These are phyloP conservation scores for Potentilla sterilis DNA, from an alignment of 306 rosid genomes.

Conservation along the genomic window DNA sequence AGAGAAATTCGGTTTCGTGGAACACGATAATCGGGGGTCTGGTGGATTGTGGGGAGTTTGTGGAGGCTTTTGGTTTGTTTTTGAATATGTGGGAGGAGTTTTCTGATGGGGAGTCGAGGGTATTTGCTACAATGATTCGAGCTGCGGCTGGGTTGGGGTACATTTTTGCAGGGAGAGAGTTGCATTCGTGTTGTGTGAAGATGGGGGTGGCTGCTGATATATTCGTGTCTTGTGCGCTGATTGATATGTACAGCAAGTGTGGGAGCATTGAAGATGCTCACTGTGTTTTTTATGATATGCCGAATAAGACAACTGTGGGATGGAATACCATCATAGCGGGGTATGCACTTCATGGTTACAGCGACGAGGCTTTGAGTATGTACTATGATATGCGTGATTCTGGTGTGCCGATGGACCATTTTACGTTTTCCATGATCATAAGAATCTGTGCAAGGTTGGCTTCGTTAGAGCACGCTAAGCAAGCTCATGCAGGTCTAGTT, in stretches of 20 bases:
- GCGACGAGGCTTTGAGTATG: conserved; percentile 71
- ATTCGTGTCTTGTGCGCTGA: conserved; percentile 68
- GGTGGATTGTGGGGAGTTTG: conserved; percentile 61
- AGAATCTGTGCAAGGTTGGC: conserved; percentile 81
- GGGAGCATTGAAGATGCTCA: conserved; percentile 77
- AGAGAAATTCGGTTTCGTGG: conserved; percentile 57
- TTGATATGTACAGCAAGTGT: conserved; percentile 90
- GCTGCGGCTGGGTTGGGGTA: conserved; percentile 67
- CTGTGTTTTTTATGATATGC: conserved; percentile 71
- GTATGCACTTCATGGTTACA: conserved; percentile 80
- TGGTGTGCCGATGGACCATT: conserved; percentile 69
- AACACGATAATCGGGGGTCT: conserved; percentile 57
- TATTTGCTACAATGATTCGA: conserved; percentile 59
- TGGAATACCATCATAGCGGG: conserved; percentile 91
- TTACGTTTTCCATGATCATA: conserved; percentile 69
- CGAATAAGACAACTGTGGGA: conserved; percentile 66
- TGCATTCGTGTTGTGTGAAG: conserved; percentile 77
- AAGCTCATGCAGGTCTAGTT: conserved; percentile 82
- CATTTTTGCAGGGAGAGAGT: conserved; percentile 55
- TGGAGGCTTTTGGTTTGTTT: conserved; percentile 59
- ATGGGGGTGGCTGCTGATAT: conserved; percentile 49
- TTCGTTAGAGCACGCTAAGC: conserved; percentile 72
- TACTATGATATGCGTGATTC: conserved; percentile 64
- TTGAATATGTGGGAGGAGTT: conserved; percentile 62
- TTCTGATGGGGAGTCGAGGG: conserved; percentile 50